Evolutionary conservation across 257 asterid species (phyloP).

Genomic region (Lycium barbarum): DNA sequence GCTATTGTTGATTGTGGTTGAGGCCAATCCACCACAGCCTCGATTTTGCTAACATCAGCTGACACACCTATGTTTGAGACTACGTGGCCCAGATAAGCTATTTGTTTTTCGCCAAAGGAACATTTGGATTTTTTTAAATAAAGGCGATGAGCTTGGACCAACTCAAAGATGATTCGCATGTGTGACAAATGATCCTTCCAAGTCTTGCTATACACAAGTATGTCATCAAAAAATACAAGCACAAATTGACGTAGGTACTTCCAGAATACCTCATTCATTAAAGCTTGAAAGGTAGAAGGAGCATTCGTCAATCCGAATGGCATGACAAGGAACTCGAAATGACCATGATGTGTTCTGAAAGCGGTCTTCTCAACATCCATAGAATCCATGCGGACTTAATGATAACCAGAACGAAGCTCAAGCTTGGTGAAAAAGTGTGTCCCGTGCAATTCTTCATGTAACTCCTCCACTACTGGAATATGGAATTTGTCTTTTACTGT

Average conservation of each 20-base stretch:
- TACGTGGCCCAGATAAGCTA: background rate
- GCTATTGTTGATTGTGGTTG: background rate
- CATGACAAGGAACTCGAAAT: slow-evolving; percentile 7
- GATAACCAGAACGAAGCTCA: background rate
- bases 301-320: background rate
- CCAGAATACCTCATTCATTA: background rate
- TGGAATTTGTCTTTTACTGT: background rate
- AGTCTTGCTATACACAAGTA: background rate
- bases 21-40: background rate
- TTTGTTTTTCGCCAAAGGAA: background rate
- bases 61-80: slow-evolving; percentile 8
- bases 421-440: slow-evolving; percentile 3
- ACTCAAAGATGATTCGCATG: background rate
- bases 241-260: background rate
- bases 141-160: background rate
- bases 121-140: background rate
- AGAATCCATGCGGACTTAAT: background rate
- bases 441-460: background rate
- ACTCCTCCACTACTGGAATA: background rate
- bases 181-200: background rate
- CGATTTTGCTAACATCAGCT: background rate
- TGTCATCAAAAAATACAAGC: background rate
- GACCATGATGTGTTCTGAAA: background rate
- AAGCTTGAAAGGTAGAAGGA: slow-evolving; percentile 2
- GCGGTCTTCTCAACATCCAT: background rate